Conservation (phyloP, 306 rosid genomes). For the Prunus mira region DNA sequence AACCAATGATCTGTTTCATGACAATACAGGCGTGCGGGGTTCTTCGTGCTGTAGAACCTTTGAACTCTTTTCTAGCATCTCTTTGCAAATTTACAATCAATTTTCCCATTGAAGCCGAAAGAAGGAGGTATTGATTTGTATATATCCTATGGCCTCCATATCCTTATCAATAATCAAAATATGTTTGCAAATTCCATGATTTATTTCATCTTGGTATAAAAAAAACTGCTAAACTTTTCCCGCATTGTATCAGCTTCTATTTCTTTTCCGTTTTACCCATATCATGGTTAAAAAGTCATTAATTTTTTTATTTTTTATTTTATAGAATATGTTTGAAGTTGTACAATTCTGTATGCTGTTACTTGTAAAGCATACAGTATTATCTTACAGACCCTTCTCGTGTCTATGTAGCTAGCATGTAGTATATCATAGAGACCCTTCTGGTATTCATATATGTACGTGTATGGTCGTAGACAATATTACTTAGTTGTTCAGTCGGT, state of each 20-base stretch:
- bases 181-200: background rate
- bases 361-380: background rate
- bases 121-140: conserved; percentile 56
- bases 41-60: conserved; percentile 89
- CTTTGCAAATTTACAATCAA: conserved; percentile 96
- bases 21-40: conserved; percentile 86
- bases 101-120: conserved; percentile 82
- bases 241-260: background rate
- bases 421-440: background rate
- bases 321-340: no score
- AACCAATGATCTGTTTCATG: conserved; percentile 22
- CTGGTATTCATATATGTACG: background rate
- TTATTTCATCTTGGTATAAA: background rate
- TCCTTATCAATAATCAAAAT: background rate
- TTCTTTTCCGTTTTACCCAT: background rate
- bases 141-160: background rate
- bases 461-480: background rate
- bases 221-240: background rate
- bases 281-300: background rate
- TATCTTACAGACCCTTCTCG: background rate
- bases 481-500: background rate
- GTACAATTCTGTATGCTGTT: background rate
- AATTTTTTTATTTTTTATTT: no score
- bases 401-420: no score
- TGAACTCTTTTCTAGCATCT: conserved; percentile 92